Base-by-base conservation (phyloP, 805 yeast species). In the Citeromyces matritensis region DNA sequence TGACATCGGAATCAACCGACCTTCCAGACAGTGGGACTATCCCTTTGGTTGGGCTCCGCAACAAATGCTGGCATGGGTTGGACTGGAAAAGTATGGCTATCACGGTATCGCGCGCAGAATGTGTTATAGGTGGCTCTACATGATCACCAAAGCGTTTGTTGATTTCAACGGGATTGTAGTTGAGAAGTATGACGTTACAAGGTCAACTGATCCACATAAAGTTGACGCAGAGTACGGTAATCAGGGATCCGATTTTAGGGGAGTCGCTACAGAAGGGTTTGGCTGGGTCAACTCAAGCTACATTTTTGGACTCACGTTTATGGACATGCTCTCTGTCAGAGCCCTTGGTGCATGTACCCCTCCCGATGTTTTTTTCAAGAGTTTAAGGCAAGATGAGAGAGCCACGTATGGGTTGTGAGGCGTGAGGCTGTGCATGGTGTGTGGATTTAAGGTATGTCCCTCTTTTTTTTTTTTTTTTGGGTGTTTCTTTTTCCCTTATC, bases 11-110 rank as follows among this genome's bases (percentile, higher is more conserved):
- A 53, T 80, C 11, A 62, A 69, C 27, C 61, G 84, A 44, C 95
- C 94, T n/a, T 71, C 78, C 9, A 64, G 97, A 51, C 98, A 88
- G 55, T 88, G 98, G 98, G 98, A 88, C 51, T 91, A 78, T 51
- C 98, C 98, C 2, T 83, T 60, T 47, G 97, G 97, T 2, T 88
- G 98, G 98, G 95, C 97, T 0, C 97, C 98, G 3, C 97, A 91
- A 49, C 98, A 88, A 53, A 82, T 88, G 11, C 51, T 88, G 33
- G 88, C 94, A 1, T 88, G 98, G 98, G 69, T 68, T 29, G 97
- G 96, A 0, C 60, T 88, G 23, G 43, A 51, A 19, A 67, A 73
- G 33, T 91, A 88, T 48, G 91, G 86, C 0, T 81, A 63, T 46
- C 51, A 49, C 3, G 70, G 63, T 3, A 69, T 69, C 11, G 75